Conservation (phyloP, 202 grass and related monocot species). For the Panicum virgatum region DNA sequence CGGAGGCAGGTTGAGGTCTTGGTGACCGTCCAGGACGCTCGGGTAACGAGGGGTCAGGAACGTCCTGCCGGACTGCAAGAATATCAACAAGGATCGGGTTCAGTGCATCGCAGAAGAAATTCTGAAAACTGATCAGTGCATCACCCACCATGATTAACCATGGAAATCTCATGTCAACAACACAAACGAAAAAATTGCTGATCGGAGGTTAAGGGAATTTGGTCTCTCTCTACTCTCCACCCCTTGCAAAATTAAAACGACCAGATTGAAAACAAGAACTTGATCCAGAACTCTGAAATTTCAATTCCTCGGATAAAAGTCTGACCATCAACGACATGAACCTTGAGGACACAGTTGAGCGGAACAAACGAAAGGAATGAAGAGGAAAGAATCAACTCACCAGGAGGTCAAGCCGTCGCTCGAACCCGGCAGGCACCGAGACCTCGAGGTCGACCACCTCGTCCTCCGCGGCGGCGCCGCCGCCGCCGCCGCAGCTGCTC, state of each 20-base stretch:
- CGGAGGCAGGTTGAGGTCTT: constrained; percentile 56
- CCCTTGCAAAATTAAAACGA: not conserved
- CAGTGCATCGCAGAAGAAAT: not conserved
- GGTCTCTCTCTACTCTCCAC: not conserved
- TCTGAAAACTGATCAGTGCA: not conserved
- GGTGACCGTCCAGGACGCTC: constrained; percentile 6
- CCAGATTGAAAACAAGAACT: not conserved
- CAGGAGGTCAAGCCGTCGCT: constrained; percentile 65
- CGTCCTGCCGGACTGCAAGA: constrained; percentile 63
- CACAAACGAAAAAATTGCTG: not conserved
- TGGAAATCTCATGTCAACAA: not conserved
- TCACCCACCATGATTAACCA: not conserved
- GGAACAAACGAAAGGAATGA: not conserved
- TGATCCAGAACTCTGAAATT: too few species aligned
- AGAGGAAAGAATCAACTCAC: constrained; percentile 9
- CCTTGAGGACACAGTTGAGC: not conserved
- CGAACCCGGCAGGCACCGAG: constrained; percentile 62
- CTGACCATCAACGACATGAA: not conserved
- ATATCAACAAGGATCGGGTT: not conserved
- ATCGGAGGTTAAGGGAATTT: not conserved
- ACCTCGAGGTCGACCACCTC: constrained; percentile 72
- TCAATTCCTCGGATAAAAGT: too few species aligned
- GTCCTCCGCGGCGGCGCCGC: constrained; percentile 7
- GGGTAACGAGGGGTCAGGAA: constrained; percentile 43
- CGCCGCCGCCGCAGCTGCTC: constrained; percentile 36